Conservation (phyloP, 192 early-diverging fungal genomes). For the Umbelopsis ramanniana region DNA sequence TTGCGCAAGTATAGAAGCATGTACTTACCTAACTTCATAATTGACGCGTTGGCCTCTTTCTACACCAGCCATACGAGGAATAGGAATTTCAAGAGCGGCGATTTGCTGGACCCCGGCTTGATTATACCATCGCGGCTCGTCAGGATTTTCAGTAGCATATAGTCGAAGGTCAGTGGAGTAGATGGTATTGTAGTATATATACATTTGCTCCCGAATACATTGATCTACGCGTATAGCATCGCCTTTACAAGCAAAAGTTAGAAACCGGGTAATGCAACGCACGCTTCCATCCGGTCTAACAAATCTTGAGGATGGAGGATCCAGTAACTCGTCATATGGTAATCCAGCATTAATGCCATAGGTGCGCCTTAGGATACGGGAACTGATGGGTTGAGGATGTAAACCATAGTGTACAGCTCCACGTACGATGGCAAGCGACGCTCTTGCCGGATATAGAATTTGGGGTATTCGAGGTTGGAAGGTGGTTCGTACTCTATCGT, state of each 20-base stretch:
- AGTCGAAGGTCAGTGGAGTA: slow-evolving; percentile 36
- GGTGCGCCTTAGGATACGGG: slow-evolving; percentile 48
- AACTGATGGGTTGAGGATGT: slow-evolving; percentile 45
- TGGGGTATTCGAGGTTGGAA: slow-evolving; percentile 44
- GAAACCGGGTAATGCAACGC: slow-evolving; percentile 38
- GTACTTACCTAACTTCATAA: slow-evolving; percentile 36
- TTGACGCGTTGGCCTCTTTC: slow-evolving; percentile 26
- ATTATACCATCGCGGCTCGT: slow-evolving; percentile 29
- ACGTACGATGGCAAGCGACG: slow-evolving; percentile 55
- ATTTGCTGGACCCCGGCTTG: slow-evolving; percentile 31
- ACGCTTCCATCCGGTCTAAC: slow-evolving; percentile 50
- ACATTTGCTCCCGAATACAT: slow-evolving; percentile 49
- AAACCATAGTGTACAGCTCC: slow-evolving; percentile 58
- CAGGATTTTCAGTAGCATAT: slow-evolving; percentile 34
- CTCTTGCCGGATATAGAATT: slow-evolving; percentile 47
- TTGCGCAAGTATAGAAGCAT: neutral
- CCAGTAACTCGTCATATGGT: slow-evolving; percentile 45
- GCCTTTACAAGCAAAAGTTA: slow-evolving; percentile 38
- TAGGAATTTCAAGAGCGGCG: slow-evolving; percentile 37
- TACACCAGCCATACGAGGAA: slow-evolving; percentile 30
- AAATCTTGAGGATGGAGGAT: slow-evolving; percentile 45
- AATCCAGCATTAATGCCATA: slow-evolving; percentile 56
- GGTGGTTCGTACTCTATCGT: slow-evolving; percentile 39
- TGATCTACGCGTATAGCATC: slow-evolving; percentile 50
- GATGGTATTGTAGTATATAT: slow-evolving; percentile 40